These are phyloP conservation scores for Davidsoniella virescens DNA, from an alignment of 2,329 filamentous ascomycete species.

Conservation along the genomic window DNA sequence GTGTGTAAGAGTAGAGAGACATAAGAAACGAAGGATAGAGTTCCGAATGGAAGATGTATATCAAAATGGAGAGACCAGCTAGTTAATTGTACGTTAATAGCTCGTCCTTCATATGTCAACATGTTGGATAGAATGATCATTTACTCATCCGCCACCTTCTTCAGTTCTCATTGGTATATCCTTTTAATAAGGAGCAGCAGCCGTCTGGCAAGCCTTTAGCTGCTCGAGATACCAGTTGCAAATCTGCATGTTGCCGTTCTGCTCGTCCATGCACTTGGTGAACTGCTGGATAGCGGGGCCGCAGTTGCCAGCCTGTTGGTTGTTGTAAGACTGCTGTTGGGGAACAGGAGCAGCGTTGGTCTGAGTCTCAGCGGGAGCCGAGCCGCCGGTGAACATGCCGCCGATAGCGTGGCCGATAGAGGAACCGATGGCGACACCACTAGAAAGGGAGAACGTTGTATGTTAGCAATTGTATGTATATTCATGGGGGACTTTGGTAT, in stretches of 20 bases:
- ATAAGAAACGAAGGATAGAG: not conserved
- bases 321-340: slow-evolving; percentile 35
- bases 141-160: too few relatives aligned
- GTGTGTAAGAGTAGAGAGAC: not conserved
- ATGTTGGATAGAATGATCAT: too few relatives aligned
- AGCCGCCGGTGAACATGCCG: slow-evolving; percentile 65
- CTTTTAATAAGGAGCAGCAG: slow-evolving; percentile 11
- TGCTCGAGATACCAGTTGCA: slow-evolving; percentile 98
- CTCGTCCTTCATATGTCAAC: not conserved
- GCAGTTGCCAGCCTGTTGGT: slow-evolving; percentile 41
- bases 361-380: slow-evolving; percentile 31
- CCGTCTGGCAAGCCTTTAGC: slow-evolving; percentile 29
- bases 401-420: slow-evolving; percentile 91
- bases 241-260: slow-evolving; percentile 84
- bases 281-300: slow-evolving; percentile 67
- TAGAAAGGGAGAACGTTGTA: slow-evolving; percentile 24
- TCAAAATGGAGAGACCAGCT: not conserved
- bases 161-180: too few relatives aligned
- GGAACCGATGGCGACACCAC: slow-evolving; percentile 91
- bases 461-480: not conserved
- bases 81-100: not conserved
- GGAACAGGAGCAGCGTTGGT: slow-evolving; percentile 23
- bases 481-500: slow-evolving; percentile 11
- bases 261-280: slow-evolving; percentile 91
- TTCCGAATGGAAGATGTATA: not conserved